Conservation (phyloP, 108 stramenopile species). For the Epithemia pelagica region DNA sequence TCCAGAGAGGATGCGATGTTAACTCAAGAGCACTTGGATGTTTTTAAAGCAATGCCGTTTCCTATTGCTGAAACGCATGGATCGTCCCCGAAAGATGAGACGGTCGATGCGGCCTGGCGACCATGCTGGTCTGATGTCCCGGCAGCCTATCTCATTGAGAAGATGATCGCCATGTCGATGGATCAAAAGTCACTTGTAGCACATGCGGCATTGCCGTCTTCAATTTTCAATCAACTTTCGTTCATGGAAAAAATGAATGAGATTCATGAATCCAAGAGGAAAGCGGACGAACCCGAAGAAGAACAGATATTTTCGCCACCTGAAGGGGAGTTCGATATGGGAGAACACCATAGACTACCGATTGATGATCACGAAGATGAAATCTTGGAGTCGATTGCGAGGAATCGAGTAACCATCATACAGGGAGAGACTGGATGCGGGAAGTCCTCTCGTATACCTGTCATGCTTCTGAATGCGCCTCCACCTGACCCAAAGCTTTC, state of each 20-base stretch:
- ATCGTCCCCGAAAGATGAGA: background rate
- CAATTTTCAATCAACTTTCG: constrained; percentile 13
- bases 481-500: constrained; percentile 41
- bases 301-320: background rate
- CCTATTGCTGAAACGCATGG: background rate
- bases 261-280: background rate
- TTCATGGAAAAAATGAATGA: constrained; percentile 7
- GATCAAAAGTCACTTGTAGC: constrained; percentile 9
- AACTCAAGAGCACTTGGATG: constrained; percentile 10
- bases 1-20: background rate
- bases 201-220: background rate
- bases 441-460: constrained; percentile 74
- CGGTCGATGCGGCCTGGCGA: constrained; percentile 5
- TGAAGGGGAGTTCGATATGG: background rate
- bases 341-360: constrained; percentile 29
- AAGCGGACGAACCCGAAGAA: background rate
- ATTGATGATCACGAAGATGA: constrained; percentile 69
- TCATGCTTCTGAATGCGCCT: constrained; percentile 69
- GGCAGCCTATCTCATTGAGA: constrained; percentile 35
- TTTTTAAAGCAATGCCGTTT: constrained; percentile 1
- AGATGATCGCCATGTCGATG: background rate
- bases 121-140: constrained; percentile 36
- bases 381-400: constrained; percentile 50
- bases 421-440: constrained; percentile 90
- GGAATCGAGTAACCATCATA: constrained; percentile 81